phyloP scores from a whole-genome alignment of 1,284 basidiomycete species.

The Rhodotorula sp. region DNA sequence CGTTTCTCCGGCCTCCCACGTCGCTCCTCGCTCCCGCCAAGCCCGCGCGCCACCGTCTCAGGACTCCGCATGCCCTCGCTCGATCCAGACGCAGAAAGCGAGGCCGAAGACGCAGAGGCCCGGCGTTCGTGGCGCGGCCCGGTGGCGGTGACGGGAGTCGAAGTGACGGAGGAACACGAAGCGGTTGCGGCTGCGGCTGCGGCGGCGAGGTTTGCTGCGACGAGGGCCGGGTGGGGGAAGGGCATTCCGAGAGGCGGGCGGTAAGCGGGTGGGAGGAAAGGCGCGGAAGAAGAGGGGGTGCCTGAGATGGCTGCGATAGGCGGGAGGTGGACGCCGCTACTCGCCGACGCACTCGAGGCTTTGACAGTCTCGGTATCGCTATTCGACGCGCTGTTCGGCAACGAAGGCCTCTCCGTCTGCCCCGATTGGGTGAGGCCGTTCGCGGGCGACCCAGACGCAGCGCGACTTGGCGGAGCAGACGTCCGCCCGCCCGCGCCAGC shows the following conservation, averaged over 20 bases:
- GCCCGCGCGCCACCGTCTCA: constrained; percentile 1
- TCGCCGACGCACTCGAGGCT: no score
- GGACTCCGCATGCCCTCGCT: constrained; percentile 30
- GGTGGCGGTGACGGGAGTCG: background rate
- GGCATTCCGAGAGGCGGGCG: background rate
- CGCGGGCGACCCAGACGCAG: constrained; percentile 13
- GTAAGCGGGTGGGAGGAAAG: background rate
- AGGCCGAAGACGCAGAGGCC: constrained; percentile 32
- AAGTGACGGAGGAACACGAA: background rate
- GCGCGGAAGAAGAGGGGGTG: background rate
- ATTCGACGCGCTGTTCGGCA: no score
- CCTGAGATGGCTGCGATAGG: background rate
- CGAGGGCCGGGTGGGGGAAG: constrained; percentile 3
- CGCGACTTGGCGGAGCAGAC: constrained; percentile 6
- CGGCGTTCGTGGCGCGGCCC: constrained; percentile 1
- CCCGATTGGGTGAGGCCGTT: background rate
- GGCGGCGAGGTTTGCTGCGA: background rate
- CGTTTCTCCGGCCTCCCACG: constrained; percentile 34
- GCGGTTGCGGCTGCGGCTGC: background rate
- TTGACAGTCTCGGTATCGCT: no score
- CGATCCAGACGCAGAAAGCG: constrained; percentile 21
- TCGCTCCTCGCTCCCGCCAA: constrained; percentile 27
- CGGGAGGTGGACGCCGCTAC: no score
- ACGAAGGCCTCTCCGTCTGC: no score
- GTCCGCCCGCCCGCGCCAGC: background rate